These are phyloP conservation scores for Tremella yokohamensis DNA, from an alignment of 768 basidiomycete species.

Conservation along the genomic window DNA sequence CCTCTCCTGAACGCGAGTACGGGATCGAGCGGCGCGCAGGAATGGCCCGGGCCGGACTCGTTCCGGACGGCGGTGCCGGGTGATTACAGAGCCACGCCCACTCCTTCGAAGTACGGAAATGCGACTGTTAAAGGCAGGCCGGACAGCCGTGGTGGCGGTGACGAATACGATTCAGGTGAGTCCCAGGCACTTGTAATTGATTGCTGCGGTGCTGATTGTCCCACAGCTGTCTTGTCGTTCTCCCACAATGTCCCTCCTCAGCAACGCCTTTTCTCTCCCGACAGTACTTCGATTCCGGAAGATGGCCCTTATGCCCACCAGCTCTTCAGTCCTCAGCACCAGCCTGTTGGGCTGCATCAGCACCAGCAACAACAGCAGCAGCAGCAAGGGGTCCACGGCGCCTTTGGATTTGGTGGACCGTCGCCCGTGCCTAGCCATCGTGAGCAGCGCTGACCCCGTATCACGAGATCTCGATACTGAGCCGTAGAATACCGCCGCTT, in stretches of 20 bases:
- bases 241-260: not conserved
- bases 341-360: not conserved
- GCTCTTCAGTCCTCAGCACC: not conserved
- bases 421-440: slow-evolving; percentile 1
- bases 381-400: not conserved
- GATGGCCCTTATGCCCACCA: slow-evolving; percentile 3
- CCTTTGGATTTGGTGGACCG: not conserved
- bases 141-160: slow-evolving; percentile 13
- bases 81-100: no score
- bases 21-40: slow-evolving; percentile 1
- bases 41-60: not conserved
- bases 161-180: slow-evolving; percentile 30
- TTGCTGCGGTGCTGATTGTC: not conserved
- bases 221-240: not conserved
- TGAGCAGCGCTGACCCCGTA: not conserved
- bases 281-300: slow-evolving; percentile 6
- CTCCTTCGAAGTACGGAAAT: not conserved
- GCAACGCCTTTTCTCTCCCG: slow-evolving; percentile 8
- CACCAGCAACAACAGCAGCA: slow-evolving; percentile 6
- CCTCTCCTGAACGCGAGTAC: slow-evolving; percentile 2
- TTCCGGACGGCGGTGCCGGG: not conserved
- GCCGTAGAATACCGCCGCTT: slow-evolving; percentile 3
- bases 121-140: slow-evolving; percentile 5
- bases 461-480: not conserved
- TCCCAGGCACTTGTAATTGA: not conserved